Evolutionary conservation across 1,284 basidiomycete genomes (phyloP), one percentile per base, ranked within the genome.

Genomic region (Malassezia slooffiae): DNA sequence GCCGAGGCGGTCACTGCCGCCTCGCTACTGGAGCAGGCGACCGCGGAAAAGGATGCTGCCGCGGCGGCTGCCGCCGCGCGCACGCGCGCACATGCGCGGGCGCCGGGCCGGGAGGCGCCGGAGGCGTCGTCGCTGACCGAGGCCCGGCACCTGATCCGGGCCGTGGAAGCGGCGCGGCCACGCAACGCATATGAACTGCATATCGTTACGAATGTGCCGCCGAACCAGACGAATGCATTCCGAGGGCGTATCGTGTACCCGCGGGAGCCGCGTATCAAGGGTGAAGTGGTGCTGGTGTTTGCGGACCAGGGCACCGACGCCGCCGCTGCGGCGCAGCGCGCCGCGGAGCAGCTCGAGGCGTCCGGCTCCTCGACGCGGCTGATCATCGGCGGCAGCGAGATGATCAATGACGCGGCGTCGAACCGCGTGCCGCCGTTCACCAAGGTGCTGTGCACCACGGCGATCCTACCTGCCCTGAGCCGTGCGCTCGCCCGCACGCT

Each of bases 401-500:
- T 67, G 38, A 62, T 67, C 42, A 41, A 53, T 24, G 56, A 59
- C 22, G 59, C 66, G 17, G 52, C 57, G 27, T 53, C 58, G 34
- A 57, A 59, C 30, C 52, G 58, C 19, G 53, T 62, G n/a, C 37
- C 47, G 28, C 49, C 54, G 34, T 69, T 62, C 44, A 85, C 83
- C 12, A 80, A 83, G 37, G 82, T 88, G 55, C 76, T 97, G 19
- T 83, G 82, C 40, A 88, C 86, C 0, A 79, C 85, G 4, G 76
- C 78, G 13, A 77, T 95, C 60, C 79, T 93, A 45, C 78, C 80
- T 21, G 72, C 78, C 24, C 84, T 96, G 50, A 55, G 56, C 33
- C 41, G 54, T 34, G 79, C 78, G 57, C 76, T 96, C 6, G 90
- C 89, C 24, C 81, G 90, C 56, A 79, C 86, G 48, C 76, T 97